Evolutionary conservation across 345 rosid species (phyloP).

Genomic region (Eutrema heterophyllum): DNA sequence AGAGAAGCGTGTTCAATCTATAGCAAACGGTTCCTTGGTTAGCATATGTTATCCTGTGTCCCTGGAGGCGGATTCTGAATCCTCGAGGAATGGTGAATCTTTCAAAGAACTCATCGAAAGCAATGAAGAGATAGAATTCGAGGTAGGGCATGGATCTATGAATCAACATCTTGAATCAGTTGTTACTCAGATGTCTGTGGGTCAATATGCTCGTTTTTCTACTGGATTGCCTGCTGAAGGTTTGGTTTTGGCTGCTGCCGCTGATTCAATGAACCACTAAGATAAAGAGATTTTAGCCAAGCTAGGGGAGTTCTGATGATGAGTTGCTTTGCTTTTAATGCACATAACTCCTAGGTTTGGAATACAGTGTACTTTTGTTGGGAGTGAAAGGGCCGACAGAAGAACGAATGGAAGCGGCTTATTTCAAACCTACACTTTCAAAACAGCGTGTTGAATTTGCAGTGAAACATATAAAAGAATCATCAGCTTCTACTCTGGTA

Average conservation of each 20-base stretch:
- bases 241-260: slow-evolving; percentile 51
- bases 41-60: slow-evolving; percentile 50
- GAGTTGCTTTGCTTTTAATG: slow-evolving; percentile 6
- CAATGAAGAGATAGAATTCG: slow-evolving; percentile 66
- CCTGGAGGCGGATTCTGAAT: slow-evolving; percentile 31
- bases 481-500: slow-evolving; percentile 71
- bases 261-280: too few species aligned
- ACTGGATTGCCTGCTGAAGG: neutral
- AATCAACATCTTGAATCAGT: slow-evolving; percentile 53
- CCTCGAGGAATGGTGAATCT: neutral
- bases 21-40: slow-evolving; percentile 50
- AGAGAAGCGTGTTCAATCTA: slow-evolving; percentile 23
- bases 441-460: slow-evolving; percentile 92
- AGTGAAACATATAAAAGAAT: slow-evolving; percentile 58
- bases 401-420: slow-evolving; percentile 73
- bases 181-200: slow-evolving; percentile 72
- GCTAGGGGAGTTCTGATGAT: slow-evolving; percentile 6
- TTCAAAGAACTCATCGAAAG: slow-evolving; percentile 65
- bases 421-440: slow-evolving; percentile 86
- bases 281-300: slow-evolving; percentile 1
- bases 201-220: slow-evolving; percentile 56
- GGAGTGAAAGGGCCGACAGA: slow-evolving; percentile 66
- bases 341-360: slow-evolving; percentile 44
- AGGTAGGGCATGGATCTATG: slow-evolving; percentile 73
- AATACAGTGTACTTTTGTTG: slow-evolving; percentile 49